Evolutionary conservation across 169 alveolate species (phyloP), one percentile per base, ranked within the genome.

Genomic region (Plasmodium falciparum): DNA sequence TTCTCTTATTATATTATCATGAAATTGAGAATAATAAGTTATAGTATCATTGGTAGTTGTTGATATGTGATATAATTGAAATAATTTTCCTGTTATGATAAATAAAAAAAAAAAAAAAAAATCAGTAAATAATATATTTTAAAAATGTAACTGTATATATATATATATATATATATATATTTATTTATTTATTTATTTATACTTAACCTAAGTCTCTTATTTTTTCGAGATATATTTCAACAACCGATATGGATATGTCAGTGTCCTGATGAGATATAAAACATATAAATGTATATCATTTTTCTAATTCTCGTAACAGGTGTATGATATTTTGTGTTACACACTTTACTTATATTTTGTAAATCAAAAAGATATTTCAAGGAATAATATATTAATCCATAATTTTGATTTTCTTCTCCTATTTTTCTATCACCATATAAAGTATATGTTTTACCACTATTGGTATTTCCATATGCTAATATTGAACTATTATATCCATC

Each of bases 401-500:
- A 43, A 33, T 67, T 26, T 22, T 52, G 58, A 45, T 15, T 69
- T 6, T 45, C 45, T 15, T 67, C 47, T 24, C 74, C 54, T 26
- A 26, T 52, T 2, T 15, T 69, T 61, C 83, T 33, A 29, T 80
- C 83, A 12, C 90, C 90, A 33, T 80, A 80, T 47, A 80, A 50
- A 24, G 90, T 80, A 63, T 80, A 80, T 49, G 90, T 80, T 50
- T 80, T 80, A 11, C 90, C 90, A 47, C 90, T 80, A 59, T 80
- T 80, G 0, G 90, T 80, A 54, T 80, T 80, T 67, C 90, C 90
- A 45, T 80, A 80, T 7, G 90, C 83, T 62, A 80, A 45, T 61
- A 80, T 80, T n/a, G 90, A 80, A 49, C 90, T 80, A 66, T 80
- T 80, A 33, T 80, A 80, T 17, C 90, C 90, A 62, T 69, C 90